Percentiles rank a stretch among this genome's conserved stretches.
Conservation (phyloP, 2,329 filamentous ascomycete genomes). For the Neofusicoccum laricinum region DNA sequence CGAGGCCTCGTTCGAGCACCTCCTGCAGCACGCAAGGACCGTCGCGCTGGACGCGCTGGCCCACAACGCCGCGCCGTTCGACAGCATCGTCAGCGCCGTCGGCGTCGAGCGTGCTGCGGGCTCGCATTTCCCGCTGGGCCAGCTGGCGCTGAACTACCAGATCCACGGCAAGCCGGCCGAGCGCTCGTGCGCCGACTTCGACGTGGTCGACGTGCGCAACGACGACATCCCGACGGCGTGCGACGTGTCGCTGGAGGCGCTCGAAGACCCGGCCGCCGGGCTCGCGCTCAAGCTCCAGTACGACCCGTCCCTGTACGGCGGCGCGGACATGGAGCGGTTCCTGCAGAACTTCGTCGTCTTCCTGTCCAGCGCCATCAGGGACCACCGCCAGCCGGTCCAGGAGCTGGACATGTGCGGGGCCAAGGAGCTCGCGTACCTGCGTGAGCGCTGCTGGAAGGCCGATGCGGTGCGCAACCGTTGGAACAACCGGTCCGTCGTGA, state of each 20-base stretch:
- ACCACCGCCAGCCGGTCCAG: constrained; percentile 24
- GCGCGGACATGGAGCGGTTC: constrained; percentile 26
- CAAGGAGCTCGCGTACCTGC: constrained; percentile 23
- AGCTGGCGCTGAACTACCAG: constrained; percentile 50
- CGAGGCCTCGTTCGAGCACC: constrained; percentile 26
- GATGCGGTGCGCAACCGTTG: constrained; percentile 19
- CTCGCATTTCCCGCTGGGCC: constrained; percentile 48
- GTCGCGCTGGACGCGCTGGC: constrained; percentile 37
- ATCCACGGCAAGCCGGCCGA: constrained; percentile 26
- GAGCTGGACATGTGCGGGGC: constrained; percentile 24
- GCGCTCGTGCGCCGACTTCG: constrained; percentile 23
- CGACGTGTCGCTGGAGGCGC: constrained; percentile 22
- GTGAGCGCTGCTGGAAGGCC: constrained; percentile 20
- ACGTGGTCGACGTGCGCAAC: constrained; percentile 25
- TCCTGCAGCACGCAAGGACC: neutral
- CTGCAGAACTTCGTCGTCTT: constrained; percentile 26
- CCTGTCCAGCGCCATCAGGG: constrained; percentile 23
- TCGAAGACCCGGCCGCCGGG: constrained; percentile 23
- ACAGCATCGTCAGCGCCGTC: constrained; percentile 47
- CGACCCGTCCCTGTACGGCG: constrained; percentile 22
- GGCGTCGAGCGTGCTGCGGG: constrained; percentile 36
- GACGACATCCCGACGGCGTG: constrained; percentile 25
- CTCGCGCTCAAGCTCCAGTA: constrained; percentile 23
- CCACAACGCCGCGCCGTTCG: constrained; percentile 49
- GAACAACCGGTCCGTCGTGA: constrained; percentile 20